These are phyloP conservation scores for Ceratocystis smalleyi DNA, from an alignment of 2,329 filamentous ascomycete genomes.

Conservation along the genomic window DNA sequence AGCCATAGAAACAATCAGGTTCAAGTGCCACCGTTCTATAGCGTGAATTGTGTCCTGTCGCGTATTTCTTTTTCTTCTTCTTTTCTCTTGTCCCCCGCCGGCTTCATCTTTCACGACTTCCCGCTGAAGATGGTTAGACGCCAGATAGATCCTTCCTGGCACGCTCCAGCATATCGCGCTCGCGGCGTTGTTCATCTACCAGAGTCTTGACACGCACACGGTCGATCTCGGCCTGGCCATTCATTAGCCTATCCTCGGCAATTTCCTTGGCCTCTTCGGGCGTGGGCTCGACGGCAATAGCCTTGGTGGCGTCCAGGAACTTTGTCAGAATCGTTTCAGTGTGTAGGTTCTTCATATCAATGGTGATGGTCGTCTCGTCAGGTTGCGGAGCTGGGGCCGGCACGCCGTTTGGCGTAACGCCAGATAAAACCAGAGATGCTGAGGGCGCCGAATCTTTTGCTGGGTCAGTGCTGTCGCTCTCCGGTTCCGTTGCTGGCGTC, in stretches of 20 bases:
- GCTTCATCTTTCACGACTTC: neutral
- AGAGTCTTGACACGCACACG: conserved; percentile 8
- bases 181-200: conserved; percentile 13
- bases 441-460: conserved; percentile 23
- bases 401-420: conserved; percentile 29
- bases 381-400: conserved; percentile 32
- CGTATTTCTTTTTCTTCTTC: conserved; percentile 38
- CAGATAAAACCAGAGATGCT: conserved; percentile 31
- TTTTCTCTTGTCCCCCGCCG: conserved; percentile 32
- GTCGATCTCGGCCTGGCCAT: conserved; percentile 5
- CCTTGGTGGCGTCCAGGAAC: conserved; percentile 48
- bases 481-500: conserved; percentile 18
- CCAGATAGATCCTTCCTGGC: conserved; percentile 13
- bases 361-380: conserved; percentile 36
- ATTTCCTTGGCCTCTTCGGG: conserved; percentile 41
- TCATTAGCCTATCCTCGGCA: conserved; percentile 2
- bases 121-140: conserved; percentile 23
- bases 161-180: conserved; percentile 15
- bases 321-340: conserved; percentile 47
- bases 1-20: neutral
- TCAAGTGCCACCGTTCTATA: conserved; percentile 37
- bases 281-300: conserved; percentile 39
- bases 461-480: neutral
- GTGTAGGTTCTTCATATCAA: conserved; percentile 48
- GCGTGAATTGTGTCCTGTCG: conserved; percentile 35